Base-by-base conservation (phyloP, 306 rosid genomes). In the Cicer judaicum region DNA sequence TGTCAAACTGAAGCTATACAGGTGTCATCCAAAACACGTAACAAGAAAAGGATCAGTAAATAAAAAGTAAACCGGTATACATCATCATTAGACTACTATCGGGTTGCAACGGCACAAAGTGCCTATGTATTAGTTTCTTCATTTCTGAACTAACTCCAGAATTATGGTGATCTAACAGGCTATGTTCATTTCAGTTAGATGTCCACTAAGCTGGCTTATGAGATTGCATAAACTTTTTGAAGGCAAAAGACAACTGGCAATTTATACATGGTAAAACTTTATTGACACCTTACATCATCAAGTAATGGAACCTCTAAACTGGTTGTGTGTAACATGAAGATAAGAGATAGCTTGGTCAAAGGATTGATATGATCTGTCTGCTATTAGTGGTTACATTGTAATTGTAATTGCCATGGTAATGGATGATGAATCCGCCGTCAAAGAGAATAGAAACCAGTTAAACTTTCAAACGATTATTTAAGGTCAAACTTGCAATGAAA, bases 261-360 rank as follows among this genome's bases (percentile, higher is more conserved):
- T 47, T 47, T 74, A 46, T 16, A 46, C 18, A n/a, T 6, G 44
- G 60, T 9, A 29, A 57, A 56, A 29, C 10, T 29, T 60, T 5
- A 18, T 60, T 44, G 68, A 46, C 60, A 14, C 41, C 39, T n/a
- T 19, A 60, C 60, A 73, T 13, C 41, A 16, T 47, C 41, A 62
- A 15, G 46, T 7, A 36, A 73, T 49, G 52, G 64, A 62, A 36
- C 42, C 39, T 49, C 52, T 29, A 24, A n/a, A 63, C 72, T 73
- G 18, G 40, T 5, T 46, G 36, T 14, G 49, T 34, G 39, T 34
- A 9, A 15, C 13, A 60, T 11, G 10, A 46, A 47, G 70, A 46
- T 16, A 73, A 44, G 7, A 2, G 39, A 61, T 60, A 61, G 18
- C 60, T 44, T 36, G 3, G 21, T 38, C n/a, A 46, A 47, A 47